Evolutionary conservation across 805 yeast species (phyloP), one percentile per base, ranked within the genome.

Genomic region (Priceomyces melissophilus): DNA sequence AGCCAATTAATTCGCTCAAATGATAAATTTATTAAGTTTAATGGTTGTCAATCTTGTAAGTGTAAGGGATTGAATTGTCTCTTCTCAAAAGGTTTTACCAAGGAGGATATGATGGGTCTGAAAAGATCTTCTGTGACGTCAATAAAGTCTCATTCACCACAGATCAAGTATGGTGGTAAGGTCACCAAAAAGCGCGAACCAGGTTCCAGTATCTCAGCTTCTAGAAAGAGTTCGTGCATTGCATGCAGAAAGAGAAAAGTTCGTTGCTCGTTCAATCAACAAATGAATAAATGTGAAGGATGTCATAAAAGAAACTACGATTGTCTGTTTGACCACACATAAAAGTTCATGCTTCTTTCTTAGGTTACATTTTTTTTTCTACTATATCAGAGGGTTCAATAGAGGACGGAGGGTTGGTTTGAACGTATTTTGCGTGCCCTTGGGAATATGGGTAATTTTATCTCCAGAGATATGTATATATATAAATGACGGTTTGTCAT

Each of bases 51-150:
- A 28, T 78, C 81, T 10, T 82, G 87, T 52, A 57, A 55, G n/a
- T 47, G 57, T 37, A 75, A 74, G 48, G 61, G 63, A 30, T 52
- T 70, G 33, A 51, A 61, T 16, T 82, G 88, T 53, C 57, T 65
- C 29, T 82, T 81, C 52, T 74, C 83, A 28, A 81, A 78, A 54
- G 88, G 87, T 3, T 78, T 78, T 53, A 81, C 85, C 6, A 77
- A 81, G 54, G 79, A 77, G 47, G 86, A 80, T 52, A 76, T 78
- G 12, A 58, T 69, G 50, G 40, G 49, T 3, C 30, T 20, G 11
- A 35, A 35, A 12, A 35, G 30, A 26, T 9, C 31, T 12, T 14
- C 14, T 35, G 23, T 26, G 8, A 25, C 37, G n/a, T 11, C 30
- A 9, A 4, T 30, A 13, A 26, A 23, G 16, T 30, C 27, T 30